Evolutionary conservation across 2,329 filamentous ascomycete genomes (phyloP), one percentile per base, ranked within the genome.

Genomic region (Thelonectria discophora): DNA sequence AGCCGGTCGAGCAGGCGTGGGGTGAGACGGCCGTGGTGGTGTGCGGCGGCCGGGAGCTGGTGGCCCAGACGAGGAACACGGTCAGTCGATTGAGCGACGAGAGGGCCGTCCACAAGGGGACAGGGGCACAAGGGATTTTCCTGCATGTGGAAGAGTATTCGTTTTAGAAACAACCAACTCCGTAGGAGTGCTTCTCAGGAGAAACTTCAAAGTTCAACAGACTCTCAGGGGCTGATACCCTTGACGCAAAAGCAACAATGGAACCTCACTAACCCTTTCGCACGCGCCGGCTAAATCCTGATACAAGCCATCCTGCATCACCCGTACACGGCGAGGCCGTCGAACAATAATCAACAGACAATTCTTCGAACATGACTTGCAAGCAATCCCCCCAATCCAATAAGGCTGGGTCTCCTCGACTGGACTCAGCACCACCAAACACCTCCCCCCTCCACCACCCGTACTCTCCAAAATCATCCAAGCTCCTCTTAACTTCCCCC

Each of bases 41-140:
- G 0, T 88, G 86, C 63, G 86, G 85, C 13, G 86, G 86, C 1
- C 80, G 80, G 52, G 82, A 82, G 48, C 74, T 88, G 21, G 84
- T 86, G 2, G 78, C 84, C 2, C 76, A 76, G 47, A 82, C 84
- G 13, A 78, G 86, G 58, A 88, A 86, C 65, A 82, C 79, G 58
- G 85, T 88, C 3, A 82, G 83, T 2, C 76, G 74, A 30, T 63
- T 88, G 62, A 86, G 84, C 55, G 86, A 89, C 67, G 86, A 88
- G 74, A 76, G 86, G 42, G 86, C 83, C 1, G 86, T 88, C 20
- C 86, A 88, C 69, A 89, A 89, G 72, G 86, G 86, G 5, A 88
- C 85, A 0, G 86, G 85, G 1, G 86, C 86, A 0, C 86, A 89
- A 70, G 86, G 86, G 0, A 88, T 89, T 42, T 81, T 84, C 69